Base-by-base conservation (phyloP, 164 flowering plant species). In the Cinnamomum micranthum region DNA sequence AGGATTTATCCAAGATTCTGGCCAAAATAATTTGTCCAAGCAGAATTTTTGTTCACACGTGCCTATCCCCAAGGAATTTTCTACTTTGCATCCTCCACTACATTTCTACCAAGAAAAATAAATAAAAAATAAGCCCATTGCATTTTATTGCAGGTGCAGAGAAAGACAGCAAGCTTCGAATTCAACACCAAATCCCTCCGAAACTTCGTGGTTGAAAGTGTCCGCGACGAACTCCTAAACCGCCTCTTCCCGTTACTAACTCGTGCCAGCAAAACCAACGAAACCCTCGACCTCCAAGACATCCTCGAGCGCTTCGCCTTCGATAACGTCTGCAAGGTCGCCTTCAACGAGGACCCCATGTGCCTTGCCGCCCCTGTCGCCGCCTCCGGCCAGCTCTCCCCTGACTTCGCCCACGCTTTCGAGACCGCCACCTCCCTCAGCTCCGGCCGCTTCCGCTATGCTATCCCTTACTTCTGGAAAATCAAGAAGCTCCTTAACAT, bases 271-370 rank as follows among this genome's bases (percentile, higher is more conserved):
- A 12, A 4, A 4, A 63, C n/a, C 6, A 24, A 24, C 11, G 25
- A 50, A 4, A 73, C 70, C 14, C 2, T 91, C 35, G 90, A 90
- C 76, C 63, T 91, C 7, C 91, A 88, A 66, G 89, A 88, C 65
- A 22, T 83, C 12, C 73, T 91, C 50, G 89, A 87, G 75, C 75
- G 91, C 6, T 91, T 88, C 71, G 84, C 93, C 0, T 89, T 91
- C 69, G 93, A 89, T 58, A 88, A 84, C 50, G 74, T 89, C 0
- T 89, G 91, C 69, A 85, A 83, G 27, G 24, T 91, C 24, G 86
- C 93, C 0, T 91, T 91, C 60, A 80, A 83, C 71, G 80, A 75
- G 7, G 90, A 87, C 47, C 86, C 90, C 1, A 76, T 47, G 1
- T 87, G 88, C 68, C 85, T 85, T 15, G 84, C 71, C 22, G 55